Conservation (phyloP, 495 filamentous ascomycete genomes). For the Talaromyces stipitatus region DNA sequence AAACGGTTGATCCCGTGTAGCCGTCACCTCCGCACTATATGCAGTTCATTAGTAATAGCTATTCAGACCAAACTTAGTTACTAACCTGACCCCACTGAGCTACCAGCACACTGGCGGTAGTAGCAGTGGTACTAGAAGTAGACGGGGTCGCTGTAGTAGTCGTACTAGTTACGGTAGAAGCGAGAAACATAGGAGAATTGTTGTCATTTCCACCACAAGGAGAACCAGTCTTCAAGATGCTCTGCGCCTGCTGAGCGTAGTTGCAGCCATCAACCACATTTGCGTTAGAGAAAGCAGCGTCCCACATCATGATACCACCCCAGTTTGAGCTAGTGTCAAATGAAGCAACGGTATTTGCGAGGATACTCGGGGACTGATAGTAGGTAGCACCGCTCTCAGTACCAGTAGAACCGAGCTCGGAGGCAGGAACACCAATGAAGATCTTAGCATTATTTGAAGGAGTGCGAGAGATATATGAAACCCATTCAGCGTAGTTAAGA, state of each 20-base stretch:
- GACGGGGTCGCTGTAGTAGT: neutral
- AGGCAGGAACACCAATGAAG: constrained; percentile 41
- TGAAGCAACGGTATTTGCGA: constrained; percentile 27
- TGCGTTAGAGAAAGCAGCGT: constrained; percentile 33
- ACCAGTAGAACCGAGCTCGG: constrained; percentile 30
- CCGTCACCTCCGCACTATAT: neutral
- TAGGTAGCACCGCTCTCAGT: constrained; percentile 26
- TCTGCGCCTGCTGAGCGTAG: constrained; percentile 31
- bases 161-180: too few relatives aligned
- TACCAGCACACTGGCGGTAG: neutral
- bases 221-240: constrained; percentile 15
- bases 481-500: constrained; percentile 27
- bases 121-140: neutral
- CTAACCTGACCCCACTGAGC: neutral
- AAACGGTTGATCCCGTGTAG: neutral
- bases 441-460: constrained; percentile 33
- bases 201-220: neutral
- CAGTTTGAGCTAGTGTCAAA: constrained; percentile 27
- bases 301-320: constrained; percentile 51
- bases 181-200: too few relatives aligned
- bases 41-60: too few relatives aligned
- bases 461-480: constrained; percentile 25
- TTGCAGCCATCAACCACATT: constrained; percentile 32
- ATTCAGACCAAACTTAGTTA: neutral
- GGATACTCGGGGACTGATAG: constrained; percentile 30